Base-by-base conservation (phyloP, 371 early-diverging fungal genomes). In the Apophysomyces trapeziformis region DNA sequence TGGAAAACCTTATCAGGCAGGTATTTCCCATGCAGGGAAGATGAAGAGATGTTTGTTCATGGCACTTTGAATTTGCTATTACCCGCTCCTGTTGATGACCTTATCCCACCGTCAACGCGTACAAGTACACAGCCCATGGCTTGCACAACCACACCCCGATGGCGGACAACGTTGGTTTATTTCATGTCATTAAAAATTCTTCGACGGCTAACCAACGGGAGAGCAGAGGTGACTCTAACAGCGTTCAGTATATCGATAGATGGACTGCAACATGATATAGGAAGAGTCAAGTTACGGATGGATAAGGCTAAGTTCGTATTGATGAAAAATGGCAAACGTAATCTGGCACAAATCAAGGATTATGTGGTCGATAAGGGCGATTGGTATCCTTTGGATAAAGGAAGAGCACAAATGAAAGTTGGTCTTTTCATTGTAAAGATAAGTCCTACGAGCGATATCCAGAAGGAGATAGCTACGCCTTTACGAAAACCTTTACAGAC, bases 91-190 rank as follows among this genome's bases (percentile, higher is more conserved):
- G 68, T 81, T 11, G 76, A 76, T 58, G 82, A 81, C 62, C 75
- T 81, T n/a, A 78, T 81, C 56, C 77, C 76, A 7, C 77, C 78
- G 5, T 66, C 68, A 16, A 81, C 76, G n/a, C 72, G 75, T n/a
- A 64, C 76, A 18, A 69, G 66, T 37, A 75, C 82, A 7, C 66
- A 67, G 6, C 76, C 82, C 0, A 64, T 73, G 8, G 12, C 68
- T 12, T 60, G 65, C 14, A 63, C 60, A 8, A 43, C 68, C 47
- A 41, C 38, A 12, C 78, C 78, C 9, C 61, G 60, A 26, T 78
- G 77, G 77, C 69, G 76, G 39, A 75, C 82, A 14, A 74, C 79
- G 2, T 67, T 82, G 0, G 74, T 73, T 6, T 82, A 82, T 44
- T 82, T 70, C 63, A 21, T 82, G 13, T 82, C 82, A 9, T 46